Percentiles rank a stretch among this genome's conserved stretches.
Conservation (phyloP, 2,329 filamentous ascomycete genomes). For the Neodidymelliopsis sp. region DNA sequence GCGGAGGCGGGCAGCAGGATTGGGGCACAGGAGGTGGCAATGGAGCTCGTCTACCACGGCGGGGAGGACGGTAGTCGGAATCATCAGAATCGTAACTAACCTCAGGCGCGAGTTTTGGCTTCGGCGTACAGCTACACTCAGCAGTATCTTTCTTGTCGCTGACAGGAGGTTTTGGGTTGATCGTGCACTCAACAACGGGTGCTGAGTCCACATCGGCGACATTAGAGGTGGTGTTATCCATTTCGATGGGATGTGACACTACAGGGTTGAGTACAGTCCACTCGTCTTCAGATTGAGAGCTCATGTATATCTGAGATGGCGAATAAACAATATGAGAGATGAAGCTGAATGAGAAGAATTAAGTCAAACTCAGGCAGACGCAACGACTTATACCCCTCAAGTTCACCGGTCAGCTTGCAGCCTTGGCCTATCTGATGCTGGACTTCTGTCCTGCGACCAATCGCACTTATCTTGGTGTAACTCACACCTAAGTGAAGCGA, state of each 20-base stretch:
- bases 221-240: slow-evolving; percentile 21
- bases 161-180: neutral
- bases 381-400: no score
- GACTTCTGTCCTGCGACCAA: neutral
- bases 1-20: slow-evolving; percentile 14
- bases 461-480: neutral
- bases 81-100: slow-evolving; percentile 21
- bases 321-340: neutral
- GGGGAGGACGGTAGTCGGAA: slow-evolving; percentile 11
- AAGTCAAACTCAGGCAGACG: no score
- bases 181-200: neutral
- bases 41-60: slow-evolving; percentile 14
- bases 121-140: slow-evolving; percentile 11
- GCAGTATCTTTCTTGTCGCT: slow-evolving; percentile 2
- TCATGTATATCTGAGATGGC: slow-evolving; percentile 22
- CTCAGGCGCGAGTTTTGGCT: slow-evolving; percentile 13
- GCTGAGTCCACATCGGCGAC: slow-evolving; percentile 8
- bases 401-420: slow-evolving; percentile 5
- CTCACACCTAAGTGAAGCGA: slow-evolving; percentile 7
- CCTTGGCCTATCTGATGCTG: neutral
- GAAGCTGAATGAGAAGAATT: neutral
- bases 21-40: slow-evolving; percentile 6
- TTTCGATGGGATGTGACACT: neutral
- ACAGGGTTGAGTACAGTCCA: slow-evolving; percentile 27
- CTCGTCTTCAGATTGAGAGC: slow-evolving; percentile 25